Evolutionary conservation across 192 early-diverging fungal genomes (phyloP).

Genomic region (Cladochytrium replicatum): DNA sequence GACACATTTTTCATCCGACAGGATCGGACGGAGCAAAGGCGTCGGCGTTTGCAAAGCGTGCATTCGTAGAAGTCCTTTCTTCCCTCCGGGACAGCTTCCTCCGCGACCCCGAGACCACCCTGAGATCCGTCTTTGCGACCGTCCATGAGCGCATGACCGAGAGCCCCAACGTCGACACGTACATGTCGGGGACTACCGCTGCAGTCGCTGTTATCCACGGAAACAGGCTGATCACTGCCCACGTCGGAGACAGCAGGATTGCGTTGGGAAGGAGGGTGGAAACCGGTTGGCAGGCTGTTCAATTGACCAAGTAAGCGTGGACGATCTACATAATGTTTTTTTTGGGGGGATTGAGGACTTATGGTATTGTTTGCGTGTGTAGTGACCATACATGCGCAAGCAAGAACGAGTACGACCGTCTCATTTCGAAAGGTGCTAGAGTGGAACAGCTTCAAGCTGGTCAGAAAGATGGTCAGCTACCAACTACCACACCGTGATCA

Average conservation of each 20-base stretch:
- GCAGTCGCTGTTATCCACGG: neutral
- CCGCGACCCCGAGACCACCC: neutral
- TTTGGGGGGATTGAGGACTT: neutral
- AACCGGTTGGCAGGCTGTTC: neutral
- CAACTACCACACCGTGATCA: neutral
- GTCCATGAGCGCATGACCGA: neutral
- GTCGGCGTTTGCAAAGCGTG: neutral
- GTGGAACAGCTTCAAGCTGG: conserved; percentile 3
- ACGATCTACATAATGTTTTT: neutral
- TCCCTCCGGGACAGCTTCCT: neutral
- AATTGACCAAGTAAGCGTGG: conserved; percentile 4
- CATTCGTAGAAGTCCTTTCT: neutral
- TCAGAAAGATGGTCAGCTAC: neutral
- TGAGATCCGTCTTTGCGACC: neutral
- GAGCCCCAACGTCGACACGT: conserved; percentile 2
- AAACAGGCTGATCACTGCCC: neutral
- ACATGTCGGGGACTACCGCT: conserved; percentile 15
- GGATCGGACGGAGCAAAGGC: conserved; percentile 3
- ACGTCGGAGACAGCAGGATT: conserved; percentile 7
- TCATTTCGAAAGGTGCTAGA: conserved; percentile 4
- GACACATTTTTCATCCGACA: neutral
- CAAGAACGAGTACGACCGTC: conserved; percentile 1
- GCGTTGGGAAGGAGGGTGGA: neutral
- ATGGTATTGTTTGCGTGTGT: neutral
- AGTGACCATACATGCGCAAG: conserved; percentile 10